Base-by-base conservation (phyloP, 768 basidiomycete species). In the Mycena amicta region DNA sequence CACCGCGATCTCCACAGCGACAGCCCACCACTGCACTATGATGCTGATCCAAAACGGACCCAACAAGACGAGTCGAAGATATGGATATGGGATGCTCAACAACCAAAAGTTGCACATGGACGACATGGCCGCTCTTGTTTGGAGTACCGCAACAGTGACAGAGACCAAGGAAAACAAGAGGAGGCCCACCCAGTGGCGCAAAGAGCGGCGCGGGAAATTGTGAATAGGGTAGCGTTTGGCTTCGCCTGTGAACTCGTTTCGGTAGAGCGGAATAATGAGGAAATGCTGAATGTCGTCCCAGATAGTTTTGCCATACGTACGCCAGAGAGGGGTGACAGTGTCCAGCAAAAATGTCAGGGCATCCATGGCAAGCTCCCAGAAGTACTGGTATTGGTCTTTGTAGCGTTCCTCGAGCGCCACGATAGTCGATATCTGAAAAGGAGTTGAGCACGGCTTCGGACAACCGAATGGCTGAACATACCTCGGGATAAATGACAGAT, bases 181-280 rank as follows among this genome's bases (percentile, higher is more conserved):
- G 18, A 92, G 77, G 11, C 80, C 83, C 31, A 86, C 60, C 89
- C 89, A 91, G 62, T 92, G 90, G 3, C 78, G 82, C 52, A 82
- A 61, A 0, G 90, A 87, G 23, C 90, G 84, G 53, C 67, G 74
- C 23, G 90, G 90, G 53, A 91, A 69, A 3, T 67, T 72, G 31
- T 70, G 68, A 64, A 92, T 83, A 5, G 75, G 77, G 66, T 90
- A 91, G 63, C 84, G 79, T 64, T 88, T 87, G 33, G 83, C 50
- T 74, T 90, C 88, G 29, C 90, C 90, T 0, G 90, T 91, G 68
- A 91, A 92, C 67, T 92, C 90, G 68, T 92, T 90, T 30, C 90
- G 83, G 61, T 92, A 92, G 65, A 89, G 80, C 5, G 90, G 90
- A 57, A 92, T 85, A 64, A 92, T 89, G 57, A 92, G 83, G 67